These are phyloP conservation scores for Ophiostoma sp. DNA, from an alignment of 2,329 filamentous ascomycete genomes.

Conservation along the genomic window DNA sequence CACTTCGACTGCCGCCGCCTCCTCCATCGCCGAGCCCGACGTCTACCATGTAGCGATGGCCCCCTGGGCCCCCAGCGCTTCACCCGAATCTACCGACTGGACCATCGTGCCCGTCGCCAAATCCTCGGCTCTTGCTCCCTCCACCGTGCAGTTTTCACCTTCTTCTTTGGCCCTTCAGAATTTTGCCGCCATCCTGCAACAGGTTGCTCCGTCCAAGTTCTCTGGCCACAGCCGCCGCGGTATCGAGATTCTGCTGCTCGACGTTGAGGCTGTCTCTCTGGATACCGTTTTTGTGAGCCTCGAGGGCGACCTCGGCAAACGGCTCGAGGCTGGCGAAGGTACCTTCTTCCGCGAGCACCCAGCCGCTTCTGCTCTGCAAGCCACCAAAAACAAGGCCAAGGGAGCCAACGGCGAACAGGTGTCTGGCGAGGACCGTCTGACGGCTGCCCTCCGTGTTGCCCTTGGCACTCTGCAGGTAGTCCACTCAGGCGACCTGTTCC, in stretches of 20 bases:
- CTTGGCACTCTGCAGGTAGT: conserved; percentile 72
- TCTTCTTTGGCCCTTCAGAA: conserved; percentile 72
- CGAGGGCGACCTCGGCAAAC: conserved; percentile 75
- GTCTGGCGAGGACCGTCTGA: conserved; percentile 58
- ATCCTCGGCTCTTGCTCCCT: conserved; percentile 66
- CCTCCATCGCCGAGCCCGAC: conserved; percentile 37
- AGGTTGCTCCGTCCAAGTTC: conserved; percentile 73
- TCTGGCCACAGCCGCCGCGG: conserved; percentile 70
- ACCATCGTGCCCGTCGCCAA: conserved; percentile 75
- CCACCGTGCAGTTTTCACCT: conserved; percentile 77
- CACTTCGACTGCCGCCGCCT: conserved; percentile 19
- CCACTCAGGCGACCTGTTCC: conserved; percentile 77
- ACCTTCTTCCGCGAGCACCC: conserved; percentile 72
- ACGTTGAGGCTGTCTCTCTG: conserved; percentile 75
- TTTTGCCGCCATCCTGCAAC: conserved; percentile 72
- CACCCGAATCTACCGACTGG: conserved; percentile 69
- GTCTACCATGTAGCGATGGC: conserved; percentile 69
- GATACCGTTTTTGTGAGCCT: conserved; percentile 86
- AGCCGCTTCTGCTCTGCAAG: conserved; percentile 30
- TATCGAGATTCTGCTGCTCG: conserved; percentile 80
- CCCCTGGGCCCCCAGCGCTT: conserved; percentile 65
- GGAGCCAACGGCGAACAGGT: conserved; percentile 36
- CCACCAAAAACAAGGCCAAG: conserved; percentile 34
- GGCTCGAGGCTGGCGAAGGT: conserved; percentile 78
- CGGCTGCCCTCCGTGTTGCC: conserved; percentile 69